A percentile compares a stretch with the other conserved stretches of the same genome.
phyloP scores from a whole-genome alignment of 2,329 filamentous ascomycete species.

The Pseudogymnoascus sp. region DNA sequence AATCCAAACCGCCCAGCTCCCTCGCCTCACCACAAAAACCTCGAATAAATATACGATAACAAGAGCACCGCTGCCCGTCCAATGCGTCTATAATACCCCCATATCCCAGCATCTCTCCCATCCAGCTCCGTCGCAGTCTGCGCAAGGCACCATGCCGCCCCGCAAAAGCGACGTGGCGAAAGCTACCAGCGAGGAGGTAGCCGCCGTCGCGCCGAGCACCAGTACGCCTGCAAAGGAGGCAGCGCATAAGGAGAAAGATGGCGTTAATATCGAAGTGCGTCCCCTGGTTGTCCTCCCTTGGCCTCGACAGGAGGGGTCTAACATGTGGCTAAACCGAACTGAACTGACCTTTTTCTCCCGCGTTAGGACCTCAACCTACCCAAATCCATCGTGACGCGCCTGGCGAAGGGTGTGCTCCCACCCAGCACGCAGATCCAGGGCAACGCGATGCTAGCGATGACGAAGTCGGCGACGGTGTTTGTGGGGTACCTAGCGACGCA shows the following conservation, averaged over 20 bases:
- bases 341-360: neutral
- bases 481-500: slow-evolving; percentile 70
- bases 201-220: slow-evolving; percentile 36
- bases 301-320: neutral
- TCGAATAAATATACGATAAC: neutral
- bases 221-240: slow-evolving; percentile 23
- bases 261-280: slow-evolving; percentile 43
- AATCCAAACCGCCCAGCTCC: slow-evolving; percentile 1
- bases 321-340: neutral
- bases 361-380: slow-evolving; percentile 65
- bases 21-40: neutral
- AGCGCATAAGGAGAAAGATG: slow-evolving; percentile 21
- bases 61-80: neutral
- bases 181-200: slow-evolving; percentile 32
- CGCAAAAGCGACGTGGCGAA: slow-evolving; percentile 47
- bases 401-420: slow-evolving; percentile 73
- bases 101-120: neutral
- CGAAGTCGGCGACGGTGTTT: slow-evolving; percentile 75
- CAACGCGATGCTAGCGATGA: slow-evolving; percentile 71
- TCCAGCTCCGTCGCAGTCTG: neutral
- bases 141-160: slow-evolving; percentile 40
- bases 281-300: neutral
- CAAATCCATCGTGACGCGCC: slow-evolving; percentile 70
- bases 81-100: slow-evolving; percentile 6
- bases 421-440: slow-evolving; percentile 77